These are phyloP conservation scores for Coemansia reversa DNA, from an alignment of 192 early-diverging fungal species.

Conservation along the genomic window DNA sequence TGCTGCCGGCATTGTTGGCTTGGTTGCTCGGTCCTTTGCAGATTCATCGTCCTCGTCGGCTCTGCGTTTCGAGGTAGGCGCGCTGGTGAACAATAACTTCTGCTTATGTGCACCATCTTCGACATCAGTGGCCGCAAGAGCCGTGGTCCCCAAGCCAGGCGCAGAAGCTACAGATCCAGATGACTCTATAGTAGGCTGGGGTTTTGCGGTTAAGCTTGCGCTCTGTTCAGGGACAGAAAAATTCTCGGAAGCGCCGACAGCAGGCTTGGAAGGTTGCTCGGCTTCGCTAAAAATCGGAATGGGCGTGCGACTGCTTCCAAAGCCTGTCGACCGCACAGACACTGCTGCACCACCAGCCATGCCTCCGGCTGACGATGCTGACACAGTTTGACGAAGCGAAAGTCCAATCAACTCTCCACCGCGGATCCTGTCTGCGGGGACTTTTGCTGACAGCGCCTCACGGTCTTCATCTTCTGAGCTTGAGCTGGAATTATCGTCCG, in stretches of 20 bases:
- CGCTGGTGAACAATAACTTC: background rate
- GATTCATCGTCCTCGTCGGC: too few relatives aligned
- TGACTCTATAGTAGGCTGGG: background rate
- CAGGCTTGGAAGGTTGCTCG: slow-evolving; percentile 1
- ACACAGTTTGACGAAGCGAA: slow-evolving; percentile 30
- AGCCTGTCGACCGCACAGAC: slow-evolving; percentile 40
- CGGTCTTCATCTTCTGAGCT: slow-evolving; percentile 47
- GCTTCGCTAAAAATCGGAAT: slow-evolving; percentile 35
- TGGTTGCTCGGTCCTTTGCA: too few relatives aligned
- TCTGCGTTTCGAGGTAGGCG: background rate
- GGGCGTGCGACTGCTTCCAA: slow-evolving; percentile 46
- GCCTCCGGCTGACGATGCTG: slow-evolving; percentile 6
- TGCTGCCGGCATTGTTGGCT: too few relatives aligned
- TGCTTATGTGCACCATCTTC: too few relatives aligned
- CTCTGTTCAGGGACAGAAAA: background rate
- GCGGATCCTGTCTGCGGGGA: slow-evolving; percentile 41
- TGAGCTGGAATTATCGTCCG: slow-evolving; percentile 19
- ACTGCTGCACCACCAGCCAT: background rate
- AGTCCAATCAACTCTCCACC: slow-evolving; percentile 52
- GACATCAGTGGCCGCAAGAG: background rate
- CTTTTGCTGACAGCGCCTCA: slow-evolving; percentile 44
- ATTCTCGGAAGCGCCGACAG: background rate
- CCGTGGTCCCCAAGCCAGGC: background rate
- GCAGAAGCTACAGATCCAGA: background rate
- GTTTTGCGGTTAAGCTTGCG: background rate